These are phyloP conservation scores for Collybia nuda DNA, from an alignment of 768 basidiomycete genomes.

Conservation along the genomic window DNA sequence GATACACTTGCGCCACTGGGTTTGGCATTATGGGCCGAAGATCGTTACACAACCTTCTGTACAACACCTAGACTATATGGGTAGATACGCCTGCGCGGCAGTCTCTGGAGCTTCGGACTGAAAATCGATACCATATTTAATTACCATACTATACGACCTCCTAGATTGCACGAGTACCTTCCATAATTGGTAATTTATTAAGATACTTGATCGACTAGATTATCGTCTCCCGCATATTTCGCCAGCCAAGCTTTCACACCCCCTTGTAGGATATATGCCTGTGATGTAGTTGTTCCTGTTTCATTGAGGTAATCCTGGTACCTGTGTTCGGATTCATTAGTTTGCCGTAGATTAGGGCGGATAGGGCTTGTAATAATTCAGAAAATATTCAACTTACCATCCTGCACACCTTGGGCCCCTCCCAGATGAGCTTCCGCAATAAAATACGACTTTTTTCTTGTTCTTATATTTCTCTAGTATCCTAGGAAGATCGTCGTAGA, in stretches of 20 bases:
- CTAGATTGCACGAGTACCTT: too few species aligned
- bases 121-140: too few species aligned
- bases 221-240: conserved; percentile 27
- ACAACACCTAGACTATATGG: neutral
- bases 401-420: conserved; percentile 54
- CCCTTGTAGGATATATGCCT: conserved; percentile 40
- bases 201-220: conserved; percentile 22
- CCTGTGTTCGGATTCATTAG: conserved; percentile 24
- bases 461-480: conserved; percentile 41
- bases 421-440: conserved; percentile 51
- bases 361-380: too few species aligned
- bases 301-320: conserved; percentile 48
- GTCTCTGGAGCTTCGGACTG: too few species aligned
- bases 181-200: too few species aligned
- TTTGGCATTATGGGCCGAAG: conserved; percentile 6
- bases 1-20: conserved; percentile 6
- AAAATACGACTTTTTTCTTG: conserved; percentile 48
- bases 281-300: conserved; percentile 26
- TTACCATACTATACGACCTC: too few species aligned
- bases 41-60: conserved; percentile 8
- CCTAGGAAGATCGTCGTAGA: conserved; percentile 40
- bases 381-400: conserved; percentile 52
- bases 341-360: too few species aligned
- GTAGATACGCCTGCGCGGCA: too few species aligned
- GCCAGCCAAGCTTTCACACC: conserved; percentile 42